Evolutionary conservation across 805 yeast genomes (phyloP).

Genomic region (Wilhelminamyces savonicus): DNA sequence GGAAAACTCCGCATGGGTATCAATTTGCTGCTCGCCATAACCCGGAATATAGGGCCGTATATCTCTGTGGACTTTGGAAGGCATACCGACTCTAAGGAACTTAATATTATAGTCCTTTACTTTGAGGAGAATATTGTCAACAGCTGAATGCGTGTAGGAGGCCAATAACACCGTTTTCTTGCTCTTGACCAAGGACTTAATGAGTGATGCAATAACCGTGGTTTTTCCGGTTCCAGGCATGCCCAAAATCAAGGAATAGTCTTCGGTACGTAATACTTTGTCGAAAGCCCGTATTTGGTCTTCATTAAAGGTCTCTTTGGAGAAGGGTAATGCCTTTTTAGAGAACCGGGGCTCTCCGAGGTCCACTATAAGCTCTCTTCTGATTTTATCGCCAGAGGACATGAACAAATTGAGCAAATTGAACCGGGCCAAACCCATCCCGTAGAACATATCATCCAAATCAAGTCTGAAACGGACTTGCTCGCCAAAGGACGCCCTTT

Average conservation of each 20-base stretch:
- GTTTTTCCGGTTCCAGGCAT: slow-evolving; percentile 99
- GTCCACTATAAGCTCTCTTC: slow-evolving; percentile 51
- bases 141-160: slow-evolving; percentile 93
- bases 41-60: slow-evolving; percentile 49
- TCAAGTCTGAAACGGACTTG: slow-evolving; percentile 61
- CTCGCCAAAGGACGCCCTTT: background rate
- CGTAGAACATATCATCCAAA: slow-evolving; percentile 69
- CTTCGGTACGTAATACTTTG: slow-evolving; percentile 56
- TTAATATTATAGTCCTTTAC: slow-evolving; percentile 34
- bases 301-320: slow-evolving; percentile 41
- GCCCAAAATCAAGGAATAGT: slow-evolving; percentile 79
- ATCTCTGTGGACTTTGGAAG: slow-evolving; percentile 54
- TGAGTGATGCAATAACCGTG: slow-evolving; percentile 76
- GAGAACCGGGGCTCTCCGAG: slow-evolving; percentile 40
- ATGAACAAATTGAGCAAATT: slow-evolving; percentile 68
- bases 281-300: slow-evolving; percentile 72
- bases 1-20: slow-evolving; percentile 40
- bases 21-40: slow-evolving; percentile 25
- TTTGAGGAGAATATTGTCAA: slow-evolving; percentile 83
- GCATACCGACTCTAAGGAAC: slow-evolving; percentile 64
- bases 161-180: slow-evolving; percentile 70
- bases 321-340: slow-evolving; percentile 13
- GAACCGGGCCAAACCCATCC: slow-evolving; percentile 69
- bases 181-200: slow-evolving; percentile 50
- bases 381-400: slow-evolving; percentile 37